These are phyloP conservation scores for Elongisporangium senticosum DNA, from an alignment of 352 stramenopile species.

Conservation along the genomic window DNA sequence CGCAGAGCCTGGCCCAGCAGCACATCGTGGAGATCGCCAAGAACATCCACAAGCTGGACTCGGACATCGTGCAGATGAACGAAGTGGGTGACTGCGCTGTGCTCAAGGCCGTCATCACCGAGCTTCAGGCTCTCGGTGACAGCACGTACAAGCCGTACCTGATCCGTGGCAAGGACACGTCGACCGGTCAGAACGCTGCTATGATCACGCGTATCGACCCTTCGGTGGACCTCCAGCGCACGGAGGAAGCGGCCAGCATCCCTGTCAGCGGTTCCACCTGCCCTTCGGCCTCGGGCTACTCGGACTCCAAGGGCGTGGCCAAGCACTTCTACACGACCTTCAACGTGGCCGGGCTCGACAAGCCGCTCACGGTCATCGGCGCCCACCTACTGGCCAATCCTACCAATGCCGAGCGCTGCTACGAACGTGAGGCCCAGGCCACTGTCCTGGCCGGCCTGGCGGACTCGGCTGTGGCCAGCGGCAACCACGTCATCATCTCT, in stretches of 20 bases:
- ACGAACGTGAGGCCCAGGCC: slow-evolving; percentile 57
- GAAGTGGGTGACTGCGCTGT: too few species aligned
- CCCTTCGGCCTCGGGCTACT: slow-evolving; percentile 27
- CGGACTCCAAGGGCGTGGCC: slow-evolving; percentile 40
- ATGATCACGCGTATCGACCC: slow-evolving; percentile 64
- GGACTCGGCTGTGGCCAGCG: slow-evolving; percentile 26
- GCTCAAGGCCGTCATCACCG: too few species aligned
- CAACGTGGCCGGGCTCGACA: slow-evolving; percentile 53
- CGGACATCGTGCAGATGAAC: too few species aligned
- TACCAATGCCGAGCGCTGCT: slow-evolving; percentile 42
- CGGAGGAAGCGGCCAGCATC: slow-evolving; percentile 20
- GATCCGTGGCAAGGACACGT: slow-evolving; percentile 45
- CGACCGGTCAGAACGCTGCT: slow-evolving; percentile 58
- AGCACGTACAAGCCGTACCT: slow-evolving; percentile 61
- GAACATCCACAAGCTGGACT: too few species aligned
- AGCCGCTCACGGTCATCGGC: slow-evolving; percentile 60
- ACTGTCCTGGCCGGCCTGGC: slow-evolving; percentile 40
- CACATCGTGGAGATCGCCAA: too few species aligned
- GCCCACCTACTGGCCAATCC: slow-evolving; percentile 61
- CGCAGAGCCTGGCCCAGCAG: too few species aligned
- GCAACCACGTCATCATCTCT: slow-evolving; percentile 57
- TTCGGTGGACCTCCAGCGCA: slow-evolving; percentile 35
- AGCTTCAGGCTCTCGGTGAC: slow-evolving; percentile 38
- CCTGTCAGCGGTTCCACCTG: slow-evolving; percentile 57
- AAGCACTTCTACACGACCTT: slow-evolving; percentile 76